Evolutionary conservation across 192 early-diverging fungal genomes (phyloP).

Genomic region (Entomortierella lignicola): DNA sequence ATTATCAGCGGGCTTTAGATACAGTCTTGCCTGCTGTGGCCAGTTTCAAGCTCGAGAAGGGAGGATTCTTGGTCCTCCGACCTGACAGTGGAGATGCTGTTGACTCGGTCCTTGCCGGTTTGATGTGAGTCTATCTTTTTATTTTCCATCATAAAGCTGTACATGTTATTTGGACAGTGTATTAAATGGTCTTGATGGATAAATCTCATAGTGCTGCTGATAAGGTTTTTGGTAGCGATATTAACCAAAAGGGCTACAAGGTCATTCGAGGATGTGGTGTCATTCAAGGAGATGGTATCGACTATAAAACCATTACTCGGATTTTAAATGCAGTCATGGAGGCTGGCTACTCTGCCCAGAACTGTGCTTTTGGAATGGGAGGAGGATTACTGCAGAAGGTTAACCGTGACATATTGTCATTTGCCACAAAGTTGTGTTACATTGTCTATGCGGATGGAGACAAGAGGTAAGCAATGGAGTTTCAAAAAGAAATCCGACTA

Average conservation of each 20-base stretch:
- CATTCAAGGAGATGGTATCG: conserved; percentile 90
- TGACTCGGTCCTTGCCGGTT: conserved; percentile 76
- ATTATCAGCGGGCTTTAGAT: conserved; percentile 80
- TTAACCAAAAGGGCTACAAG: conserved; percentile 85
- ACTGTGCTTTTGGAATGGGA: conserved; percentile 89
- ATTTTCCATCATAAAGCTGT: not conserved
- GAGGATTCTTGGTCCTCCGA: conserved; percentile 84
- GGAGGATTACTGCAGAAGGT: conserved; percentile 87
- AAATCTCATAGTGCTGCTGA: conserved; percentile 69
- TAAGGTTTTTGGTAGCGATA: conserved; percentile 72
- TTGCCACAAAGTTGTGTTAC: conserved; percentile 85
- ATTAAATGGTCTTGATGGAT: not conserved
- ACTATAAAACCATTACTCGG: conserved; percentile 55
- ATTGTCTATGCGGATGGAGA: conserved; percentile 76
- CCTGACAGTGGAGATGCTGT: conserved; percentile 90
- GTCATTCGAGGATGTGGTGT: conserved; percentile 77
- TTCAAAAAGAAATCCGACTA: not conserved
- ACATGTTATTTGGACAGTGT: not conserved
- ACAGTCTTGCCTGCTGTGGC: conserved; percentile 78
- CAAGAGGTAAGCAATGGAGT: conserved; percentile 40
- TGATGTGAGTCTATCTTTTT: conserved; percentile 57
- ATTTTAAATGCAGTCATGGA: conserved; percentile 70
- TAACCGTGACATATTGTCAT: conserved; percentile 87
- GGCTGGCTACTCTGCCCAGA: conserved; percentile 77
- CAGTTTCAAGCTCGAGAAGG: conserved; percentile 73